Conservation (phyloP, 106 monocot genomes). For the Dendrobium chrysotoxum region DNA sequence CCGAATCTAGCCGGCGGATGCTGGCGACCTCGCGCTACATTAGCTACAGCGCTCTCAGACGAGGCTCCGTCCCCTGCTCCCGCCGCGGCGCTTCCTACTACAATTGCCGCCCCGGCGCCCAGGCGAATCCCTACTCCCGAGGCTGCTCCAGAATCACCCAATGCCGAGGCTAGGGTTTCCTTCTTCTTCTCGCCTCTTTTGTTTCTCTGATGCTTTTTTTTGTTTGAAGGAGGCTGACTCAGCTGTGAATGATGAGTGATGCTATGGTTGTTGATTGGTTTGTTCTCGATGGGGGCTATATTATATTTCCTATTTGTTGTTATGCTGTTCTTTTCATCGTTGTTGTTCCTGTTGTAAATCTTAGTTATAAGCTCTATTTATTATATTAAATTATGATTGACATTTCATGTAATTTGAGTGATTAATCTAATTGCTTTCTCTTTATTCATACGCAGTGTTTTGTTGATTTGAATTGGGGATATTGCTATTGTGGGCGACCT, state of each 20-base stretch:
- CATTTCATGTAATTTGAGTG: neutral
- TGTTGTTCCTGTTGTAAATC: neutral
- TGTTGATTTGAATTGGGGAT: neutral
- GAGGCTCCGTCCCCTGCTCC: constrained; percentile 36
- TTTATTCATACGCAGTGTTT: too few species aligned
- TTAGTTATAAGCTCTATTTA: neutral
- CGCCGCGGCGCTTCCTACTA: constrained; percentile 49
- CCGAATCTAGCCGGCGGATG: constrained; percentile 32
- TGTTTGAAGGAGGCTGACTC: neutral
- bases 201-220: neutral
- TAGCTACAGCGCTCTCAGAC: constrained; percentile 34
- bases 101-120: constrained; percentile 49
- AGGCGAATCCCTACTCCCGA: constrained; percentile 41
- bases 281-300: neutral
- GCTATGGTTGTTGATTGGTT: neutral
- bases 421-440: too few species aligned
- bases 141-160: constrained; percentile 43
- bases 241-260: neutral
- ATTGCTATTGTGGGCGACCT: neutral
- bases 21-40: constrained; percentile 32
- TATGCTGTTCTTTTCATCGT: neutral
- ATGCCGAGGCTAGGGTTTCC: constrained; percentile 21
- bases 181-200: neutral
- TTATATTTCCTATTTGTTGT: neutral
- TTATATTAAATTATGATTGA: neutral